Evolutionary conservation across 2,329 filamentous ascomycete genomes (phyloP), one percentile per base, ranked within the genome.

Genomic region (Escovopsis sp.): DNA sequence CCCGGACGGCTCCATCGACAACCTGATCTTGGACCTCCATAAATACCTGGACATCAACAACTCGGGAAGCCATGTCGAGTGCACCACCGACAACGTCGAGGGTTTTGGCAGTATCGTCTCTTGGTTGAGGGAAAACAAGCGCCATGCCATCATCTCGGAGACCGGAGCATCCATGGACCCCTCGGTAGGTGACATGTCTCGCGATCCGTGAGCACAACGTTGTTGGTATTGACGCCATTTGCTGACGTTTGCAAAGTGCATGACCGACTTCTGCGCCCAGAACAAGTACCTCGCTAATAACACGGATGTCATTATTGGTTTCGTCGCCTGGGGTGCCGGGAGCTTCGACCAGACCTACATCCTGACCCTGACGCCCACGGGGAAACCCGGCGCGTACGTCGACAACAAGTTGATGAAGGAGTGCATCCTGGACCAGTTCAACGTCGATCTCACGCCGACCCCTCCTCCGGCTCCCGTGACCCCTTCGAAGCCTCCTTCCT

Each of bases 31-130:
- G 27, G 74, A 78, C 47, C 60, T 79, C 10, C 74, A 79, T 57
- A 71, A 76, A 54, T 79, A 78, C 51, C 65, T 79, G 4, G 74
- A 78, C 49, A 61, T 57, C 15, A 70, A 76, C 57, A 70, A 71
- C 57, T 70, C 67, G 7, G 75, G 74, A 32, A 71, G 67, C 0
- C 57, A 70, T 46, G 47, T 57, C 4, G 59, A 67, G 41, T 79
- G 74, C 54, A 66, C 66, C 2, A 72, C 66, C 3, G 63, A 77
- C 49, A 72, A 74, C 37, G 57, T 71, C 3, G 61, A 61, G 32
- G 66, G 60, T 3, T 72, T 76, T 52, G 54, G 55, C 15, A 58
- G 59, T 0, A 55, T 75, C 1, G 68, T 69, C 0, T 55, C 57
- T 3, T 74, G 64, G 43, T 47, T 77, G 40, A 57, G 68, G 39